Percentiles rank a stretch among this genome's conserved stretches.
Evolutionary conservation across 2,329 filamentous ascomycete species (phyloP).

Genomic region (Fusarium incarnatum): DNA sequence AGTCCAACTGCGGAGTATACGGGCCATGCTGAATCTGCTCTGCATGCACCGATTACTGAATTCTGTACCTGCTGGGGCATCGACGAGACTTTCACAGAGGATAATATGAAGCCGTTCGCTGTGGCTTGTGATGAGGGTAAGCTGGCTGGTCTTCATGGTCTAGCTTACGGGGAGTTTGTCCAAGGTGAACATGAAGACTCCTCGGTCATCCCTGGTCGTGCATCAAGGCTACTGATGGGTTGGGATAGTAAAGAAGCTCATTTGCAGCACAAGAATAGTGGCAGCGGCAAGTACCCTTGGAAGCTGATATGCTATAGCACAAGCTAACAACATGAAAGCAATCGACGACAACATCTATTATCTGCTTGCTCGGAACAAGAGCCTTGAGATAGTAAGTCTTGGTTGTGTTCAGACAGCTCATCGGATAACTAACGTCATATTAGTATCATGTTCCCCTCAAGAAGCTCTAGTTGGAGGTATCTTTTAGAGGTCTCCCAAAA

Average conservation of each 20-base stretch:
- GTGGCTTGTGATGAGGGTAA: conserved; percentile 37
- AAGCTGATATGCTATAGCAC: neutral
- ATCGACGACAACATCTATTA: conserved; percentile 53
- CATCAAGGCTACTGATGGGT: conserved; percentile 52
- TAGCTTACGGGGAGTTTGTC: conserved; percentile 51
- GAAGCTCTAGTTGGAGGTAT: conserved; percentile 21
- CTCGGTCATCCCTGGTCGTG: conserved; percentile 46
- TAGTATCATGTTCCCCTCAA: conserved; percentile 48
- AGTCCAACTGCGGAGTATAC: conserved; percentile 35
- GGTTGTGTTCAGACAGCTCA: neutral
- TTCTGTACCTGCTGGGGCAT: conserved; percentile 52
- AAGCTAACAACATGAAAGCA: conserved; percentile 38
- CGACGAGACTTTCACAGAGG: conserved; percentile 48
- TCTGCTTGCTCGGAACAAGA: conserved; percentile 47
- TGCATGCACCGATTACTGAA: conserved; percentile 55
- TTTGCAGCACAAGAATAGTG: conserved; percentile 48
- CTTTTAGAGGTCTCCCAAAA: neutral
- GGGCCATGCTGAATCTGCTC: conserved; percentile 42
- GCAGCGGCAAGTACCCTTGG: conserved; percentile 45
- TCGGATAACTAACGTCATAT: conserved; percentile 12
- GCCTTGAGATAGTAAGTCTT: conserved; percentile 50
- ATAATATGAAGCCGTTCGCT: conserved; percentile 48
- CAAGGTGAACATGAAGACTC: conserved; percentile 47
- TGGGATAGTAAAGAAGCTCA: conserved; percentile 57
- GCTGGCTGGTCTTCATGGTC: conserved; percentile 49